Evolutionary conservation across 805 yeast species (phyloP).

Genomic region (Zygoascus flipseniorum): DNA sequence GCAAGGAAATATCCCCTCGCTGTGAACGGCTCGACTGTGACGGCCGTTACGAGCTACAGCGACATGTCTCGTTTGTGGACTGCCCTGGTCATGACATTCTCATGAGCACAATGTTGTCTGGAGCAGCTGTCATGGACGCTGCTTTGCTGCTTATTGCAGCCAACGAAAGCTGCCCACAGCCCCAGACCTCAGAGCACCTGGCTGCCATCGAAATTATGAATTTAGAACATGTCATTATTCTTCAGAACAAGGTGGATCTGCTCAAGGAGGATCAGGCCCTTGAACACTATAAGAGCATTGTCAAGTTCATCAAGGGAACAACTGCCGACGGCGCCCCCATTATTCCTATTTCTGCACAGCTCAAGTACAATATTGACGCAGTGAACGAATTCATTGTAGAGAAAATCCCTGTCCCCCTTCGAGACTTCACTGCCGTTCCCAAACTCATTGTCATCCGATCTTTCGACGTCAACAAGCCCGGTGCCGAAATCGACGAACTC

Average conservation of each 20-base stretch:
- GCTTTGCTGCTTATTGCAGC: slow-evolving; percentile 94
- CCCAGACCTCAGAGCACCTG: slow-evolving; percentile 97
- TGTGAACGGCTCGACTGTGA: slow-evolving; percentile 80
- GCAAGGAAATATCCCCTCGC: slow-evolving; percentile 89
- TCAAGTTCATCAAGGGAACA: slow-evolving; percentile 92
- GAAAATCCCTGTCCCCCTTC: slow-evolving; percentile 89
- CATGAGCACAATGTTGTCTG: slow-evolving; percentile 99
- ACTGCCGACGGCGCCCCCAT: slow-evolving; percentile 99
- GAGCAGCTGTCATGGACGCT: slow-evolving; percentile 99
- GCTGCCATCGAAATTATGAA: slow-evolving; percentile 99
- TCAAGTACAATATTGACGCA: slow-evolving; percentile 97
- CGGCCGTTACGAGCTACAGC: slow-evolving; percentile 82
- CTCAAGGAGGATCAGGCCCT: slow-evolving; percentile 96
- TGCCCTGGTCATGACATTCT: slow-evolving; percentile 99
- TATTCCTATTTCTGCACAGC: slow-evolving; percentile 97
- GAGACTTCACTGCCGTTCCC: slow-evolving; percentile 92
- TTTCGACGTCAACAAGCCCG: slow-evolving; percentile 98
- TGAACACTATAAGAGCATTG: slow-evolving; percentile 89
- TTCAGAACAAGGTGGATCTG: slow-evolving; percentile 96
- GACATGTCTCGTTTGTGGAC: slow-evolving; percentile 98
- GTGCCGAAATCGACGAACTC: slow-evolving; percentile 91
- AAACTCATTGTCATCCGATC: slow-evolving; percentile 95
- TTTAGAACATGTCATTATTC: slow-evolving; percentile 87
- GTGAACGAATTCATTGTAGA: slow-evolving; percentile 94
- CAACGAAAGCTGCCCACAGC: slow-evolving; percentile 99